These are phyloP conservation scores for Ascochyta lentis DNA, from an alignment of 2,329 filamentous ascomycete species.

Conservation along the genomic window DNA sequence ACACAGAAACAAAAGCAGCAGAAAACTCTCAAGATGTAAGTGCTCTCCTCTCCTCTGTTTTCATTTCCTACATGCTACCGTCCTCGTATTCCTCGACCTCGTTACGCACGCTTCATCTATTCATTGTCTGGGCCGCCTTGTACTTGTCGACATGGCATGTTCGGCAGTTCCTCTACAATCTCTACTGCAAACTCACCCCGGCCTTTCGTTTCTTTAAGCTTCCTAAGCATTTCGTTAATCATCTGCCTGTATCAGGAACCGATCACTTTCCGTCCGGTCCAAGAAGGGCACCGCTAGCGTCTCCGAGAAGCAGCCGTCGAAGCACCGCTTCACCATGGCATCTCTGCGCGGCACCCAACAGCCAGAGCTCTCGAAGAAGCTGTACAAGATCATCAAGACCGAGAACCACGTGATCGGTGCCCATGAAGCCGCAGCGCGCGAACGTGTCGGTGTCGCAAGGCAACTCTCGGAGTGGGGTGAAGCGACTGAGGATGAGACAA, in stretches of 20 bases:
- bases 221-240: conserved; percentile 40
- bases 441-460: conserved; percentile 82
- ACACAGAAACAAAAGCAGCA: conserved; percentile 5
- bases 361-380: conserved; percentile 85
- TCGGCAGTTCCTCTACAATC: background rate
- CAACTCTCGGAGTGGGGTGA: conserved; percentile 98
- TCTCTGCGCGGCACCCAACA: conserved; percentile 85
- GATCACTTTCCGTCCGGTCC: conserved; percentile 75
- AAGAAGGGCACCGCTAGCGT: conserved; percentile 58
- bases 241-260: conserved; percentile 63
- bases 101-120: background rate
- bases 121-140: background rate
- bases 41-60: background rate
- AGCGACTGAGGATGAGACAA: conserved; percentile 81
- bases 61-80: background rate
- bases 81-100: background rate
- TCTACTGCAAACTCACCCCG: background rate
- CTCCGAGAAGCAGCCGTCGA: conserved; percentile 54
- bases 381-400: conserved; percentile 93
- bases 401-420: conserved; percentile 87
- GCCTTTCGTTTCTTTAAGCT: background rate
- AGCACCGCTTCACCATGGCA: conserved; percentile 81
- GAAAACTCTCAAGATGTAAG: conserved; percentile 6
- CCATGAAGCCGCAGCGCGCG: conserved; percentile 83
- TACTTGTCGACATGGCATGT: background rate